Conservation (phyloP, 345 rosid genomes). For the Angophora floribunda region DNA sequence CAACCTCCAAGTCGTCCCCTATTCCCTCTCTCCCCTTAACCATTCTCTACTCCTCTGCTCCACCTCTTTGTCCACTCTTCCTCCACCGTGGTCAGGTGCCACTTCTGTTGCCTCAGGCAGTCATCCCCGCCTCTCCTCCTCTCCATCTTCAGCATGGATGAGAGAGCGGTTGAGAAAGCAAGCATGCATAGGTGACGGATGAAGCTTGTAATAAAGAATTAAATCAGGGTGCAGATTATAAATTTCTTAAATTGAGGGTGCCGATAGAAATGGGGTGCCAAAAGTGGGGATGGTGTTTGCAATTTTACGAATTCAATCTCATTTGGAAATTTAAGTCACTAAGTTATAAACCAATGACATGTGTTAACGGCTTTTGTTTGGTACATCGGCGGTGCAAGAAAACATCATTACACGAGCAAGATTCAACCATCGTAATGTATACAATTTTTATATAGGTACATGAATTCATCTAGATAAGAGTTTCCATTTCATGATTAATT, state of each 20-base stretch:
- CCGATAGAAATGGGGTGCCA: neutral
- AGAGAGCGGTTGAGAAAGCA: neutral
- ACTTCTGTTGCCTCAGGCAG: neutral
- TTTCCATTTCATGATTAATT: neutral
- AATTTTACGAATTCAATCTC: neutral
- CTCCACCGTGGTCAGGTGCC: neutral
- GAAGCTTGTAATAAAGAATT: neutral
- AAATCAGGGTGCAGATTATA: neutral
- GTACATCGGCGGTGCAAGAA: neutral
- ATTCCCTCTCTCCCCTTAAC: neutral
- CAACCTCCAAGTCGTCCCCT: neutral
- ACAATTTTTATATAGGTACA: neutral
- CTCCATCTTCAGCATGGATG: neutral
- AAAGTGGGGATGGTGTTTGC: neutral
- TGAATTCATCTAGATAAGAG: neutral
- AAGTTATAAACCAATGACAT: no score
- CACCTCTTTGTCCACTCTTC: neutral
- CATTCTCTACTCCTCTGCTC: neutral
- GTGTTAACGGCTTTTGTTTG: neutral
- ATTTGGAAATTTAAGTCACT: no score
- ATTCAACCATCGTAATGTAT: neutral
- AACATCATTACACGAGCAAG: neutral
- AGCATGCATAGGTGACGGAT: neutral
- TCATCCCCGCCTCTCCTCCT: neutral
- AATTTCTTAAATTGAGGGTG: neutral